These are phyloP conservation scores for Irpex lacteus DNA, from an alignment of 1,284 basidiomycete genomes.

Conservation along the genomic window DNA sequence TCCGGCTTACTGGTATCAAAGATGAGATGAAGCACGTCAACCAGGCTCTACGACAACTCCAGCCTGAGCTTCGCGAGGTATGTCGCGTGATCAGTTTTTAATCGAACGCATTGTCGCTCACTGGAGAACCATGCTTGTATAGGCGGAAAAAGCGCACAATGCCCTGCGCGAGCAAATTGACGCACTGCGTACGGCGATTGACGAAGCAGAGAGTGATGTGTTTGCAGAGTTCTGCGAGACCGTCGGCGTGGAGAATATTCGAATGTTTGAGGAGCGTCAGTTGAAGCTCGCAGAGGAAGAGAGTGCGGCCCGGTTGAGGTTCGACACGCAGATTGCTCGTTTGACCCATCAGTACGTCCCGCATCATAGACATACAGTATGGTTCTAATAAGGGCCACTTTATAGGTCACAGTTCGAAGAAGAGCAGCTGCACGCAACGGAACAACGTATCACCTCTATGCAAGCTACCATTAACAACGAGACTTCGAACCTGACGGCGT, in stretches of 20 bases:
- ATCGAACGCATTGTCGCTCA: neutral
- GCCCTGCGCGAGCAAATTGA: constrained; percentile 55
- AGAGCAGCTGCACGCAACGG: constrained; percentile 64
- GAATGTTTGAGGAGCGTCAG: constrained; percentile 94
- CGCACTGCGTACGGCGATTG: constrained; percentile 57
- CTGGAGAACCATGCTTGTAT: neutral
- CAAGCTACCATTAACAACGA: constrained; percentile 56
- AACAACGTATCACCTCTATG: constrained; percentile 62
- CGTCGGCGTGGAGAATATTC: constrained; percentile 83
- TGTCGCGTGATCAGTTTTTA: neutral
- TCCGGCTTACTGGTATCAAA: constrained; percentile 67
- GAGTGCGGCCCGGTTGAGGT: constrained; percentile 80
- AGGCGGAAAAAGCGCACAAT: constrained; percentile 56
- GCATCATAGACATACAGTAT: neutral
- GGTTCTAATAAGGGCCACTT: neutral
- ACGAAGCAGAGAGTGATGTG: constrained; percentile 79
- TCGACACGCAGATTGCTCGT: constrained; percentile 85
- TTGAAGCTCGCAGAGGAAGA: constrained; percentile 86
- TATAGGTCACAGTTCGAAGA: constrained; percentile 75
- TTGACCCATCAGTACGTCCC: constrained; percentile 78
- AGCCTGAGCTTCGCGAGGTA: constrained; percentile 70
- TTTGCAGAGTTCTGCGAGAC: constrained; percentile 81
- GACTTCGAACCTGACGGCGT: constrained; percentile 50
- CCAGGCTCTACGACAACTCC: constrained; percentile 62
- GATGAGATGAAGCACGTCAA: constrained; percentile 80